Base-by-base conservation (phyloP, 768 basidiomycete genomes). In the Cytidiella melzeri region DNA sequence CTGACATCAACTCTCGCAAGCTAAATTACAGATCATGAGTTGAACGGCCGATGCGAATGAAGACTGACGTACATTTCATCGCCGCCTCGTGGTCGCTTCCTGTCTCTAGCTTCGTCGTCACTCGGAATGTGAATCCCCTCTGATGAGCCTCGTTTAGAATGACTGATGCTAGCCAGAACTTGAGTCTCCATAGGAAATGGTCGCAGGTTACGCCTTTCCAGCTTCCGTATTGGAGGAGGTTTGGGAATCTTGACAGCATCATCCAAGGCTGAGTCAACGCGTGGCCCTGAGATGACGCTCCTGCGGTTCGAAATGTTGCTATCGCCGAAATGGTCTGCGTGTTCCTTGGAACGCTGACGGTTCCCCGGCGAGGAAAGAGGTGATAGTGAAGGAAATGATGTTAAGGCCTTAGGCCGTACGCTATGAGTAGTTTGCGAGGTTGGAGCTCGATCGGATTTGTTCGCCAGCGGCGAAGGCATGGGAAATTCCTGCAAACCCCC, bases 111-210 rank as follows among this genome's bases (percentile, higher is more conserved):
- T 34, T 15, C 54, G 61, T 19, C 66, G 61, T 34, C 59, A 15
- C 28, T 18, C 25, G 13, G 3, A 3, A 36, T 26, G 26, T 42
- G 45, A 43, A 63, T 56, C 7, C 42, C 58, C 10, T 58, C 60
- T 34, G 65, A 70, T 18, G 70, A 67, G 1, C 60, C 41, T 18
- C 68, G 65, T 55, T 70, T 69, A 5, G 51, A 61, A n/a, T 61
- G 62, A 2, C 62, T 56, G 41, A 73, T 70, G 41, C 68, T 70
- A 9, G 64, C 59, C 2, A 79, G 64, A 36, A 73, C 48, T 45
- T 75, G 70, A 1, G 72, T 68, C 43, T 64, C 71, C 77, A 83
- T 73, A 4, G 76, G 75, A 44, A 78, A 78, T 1, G 75, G 74
- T 48, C 57, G 57, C 5, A 51, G 46, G 19, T 45, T 53, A 28